Evolutionary conservation across 495 filamentous ascomycete genomes (phyloP), one percentile per base, ranked within the genome.

Genomic region (Trichoderma erinaceum): DNA sequence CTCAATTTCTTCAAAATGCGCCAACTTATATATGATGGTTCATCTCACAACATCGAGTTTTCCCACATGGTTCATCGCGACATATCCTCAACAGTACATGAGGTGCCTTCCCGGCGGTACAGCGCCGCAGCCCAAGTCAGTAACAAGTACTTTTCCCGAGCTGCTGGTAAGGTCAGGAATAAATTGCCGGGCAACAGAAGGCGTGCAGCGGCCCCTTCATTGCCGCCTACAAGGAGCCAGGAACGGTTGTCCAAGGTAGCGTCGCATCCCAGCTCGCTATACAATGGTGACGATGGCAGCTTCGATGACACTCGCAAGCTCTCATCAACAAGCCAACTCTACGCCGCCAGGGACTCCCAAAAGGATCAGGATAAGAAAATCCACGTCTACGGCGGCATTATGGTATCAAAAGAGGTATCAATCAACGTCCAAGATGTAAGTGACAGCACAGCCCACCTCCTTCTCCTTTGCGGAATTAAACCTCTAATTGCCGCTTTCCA

Each of bases 371-470:
- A 38, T 32, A 68, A 66, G 27, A 44, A 44, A 56, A 2, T 70
- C 68, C 1, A 73, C 6, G 8, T 76, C 0, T 73, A 82, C 29
- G 76, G 82, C 10, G 83, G 83, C 63, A 88, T 86, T 70, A 79
- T 84, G 68, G 82, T 85, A 32, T 82, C 78, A 44, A 83, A 82
- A 65, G 82, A 84, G 69, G 80, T 85, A 41, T 77, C 81, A 21
- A 77, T 87, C 21, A 84, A 86, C 68, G 76, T 85, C 64, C 25
- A 72, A 71, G 50, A 73, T 65, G 63, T 61, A 70, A 63, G 67
- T 68, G 13, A 72, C 69, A 46, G 69, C 71, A 29, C 69, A 67
- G 7, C 66, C 68, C 13, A 69, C 46, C 12, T 64, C 63, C 16
- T 38, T n/a, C 4, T 35, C 23, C 21, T 38, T 35, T 1, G 2